Evolutionary conservation across 306 rosid species (phyloP), one percentile per base, ranked within the genome.

Genomic region (Hippophae tibetana): DNA sequence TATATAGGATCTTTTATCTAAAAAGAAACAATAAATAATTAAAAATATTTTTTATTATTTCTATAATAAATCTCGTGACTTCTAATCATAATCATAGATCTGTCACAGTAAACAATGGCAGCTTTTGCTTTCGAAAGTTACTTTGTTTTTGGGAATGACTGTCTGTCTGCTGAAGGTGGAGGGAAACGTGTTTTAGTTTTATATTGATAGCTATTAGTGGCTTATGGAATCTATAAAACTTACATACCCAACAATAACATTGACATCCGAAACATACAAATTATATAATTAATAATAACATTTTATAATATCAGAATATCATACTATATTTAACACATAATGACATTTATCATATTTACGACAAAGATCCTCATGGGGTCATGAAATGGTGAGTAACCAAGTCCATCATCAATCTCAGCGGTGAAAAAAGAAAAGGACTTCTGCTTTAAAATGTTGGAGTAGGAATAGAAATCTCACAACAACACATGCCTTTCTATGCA

Each of bases 51-150:
- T 7, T 6, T 47, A 47, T 18, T 18, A 18, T 18, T 18, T 18
- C 23, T 18, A 18, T 18, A 18, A 18, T 18, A 18, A 18, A 18
- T 18, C 23, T 18, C 23, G 23, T 18, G 23, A 18, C 23, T 18
- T 18, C 23, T 18, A 18, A 18, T 18, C 23, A 18, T 18, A 47
- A 9, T 8, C 10, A 47, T 10, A 51, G 58, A 43, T 42, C 62
- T 62, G 75, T 66, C 78, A 63, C 58, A 27, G 73, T 73, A 57
- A 76, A 70, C 68, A 60, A 64, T 69, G 69, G 57, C 97, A 90
- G 89, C 94, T 85, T 87, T 90, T 85, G 75, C 87, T 79, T 87
- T 87, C 76, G 27, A 81, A 84, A 74, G 79, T 68, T 77, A 62
- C 76, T 60, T 74, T 74, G 76, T 59, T 61, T 75, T 66, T 66